Evolutionary conservation across 2,329 filamentous ascomycete genomes (phyloP).

Genomic region (Tolypocladium ovalisporum): DNA sequence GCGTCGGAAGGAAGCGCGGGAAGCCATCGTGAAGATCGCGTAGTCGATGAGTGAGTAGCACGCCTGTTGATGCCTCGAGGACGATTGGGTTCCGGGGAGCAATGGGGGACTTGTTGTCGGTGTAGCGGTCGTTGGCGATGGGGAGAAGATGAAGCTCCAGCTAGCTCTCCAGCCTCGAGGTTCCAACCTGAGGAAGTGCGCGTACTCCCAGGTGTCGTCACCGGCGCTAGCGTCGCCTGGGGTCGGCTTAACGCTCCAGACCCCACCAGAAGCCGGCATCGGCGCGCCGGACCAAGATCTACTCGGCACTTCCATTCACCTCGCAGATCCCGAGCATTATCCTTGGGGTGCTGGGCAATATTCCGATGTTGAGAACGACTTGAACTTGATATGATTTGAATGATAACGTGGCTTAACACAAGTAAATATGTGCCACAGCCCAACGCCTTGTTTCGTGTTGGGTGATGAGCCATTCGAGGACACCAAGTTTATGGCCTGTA

Average conservation of each 20-base stretch:
- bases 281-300: background rate
- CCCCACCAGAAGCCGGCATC: background rate
- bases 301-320: background rate
- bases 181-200: too few relatives aligned
- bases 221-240: background rate
- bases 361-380: too few relatives aligned
- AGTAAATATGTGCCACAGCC: too few relatives aligned
- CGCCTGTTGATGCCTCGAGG: background rate
- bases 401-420: too few relatives aligned
- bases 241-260: background rate
- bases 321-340: background rate
- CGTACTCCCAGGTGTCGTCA: too few relatives aligned
- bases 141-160: background rate
- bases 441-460: too few relatives aligned
- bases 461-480: too few relatives aligned
- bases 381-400: too few relatives aligned
- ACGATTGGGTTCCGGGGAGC: background rate
- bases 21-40: constrained; percentile 22
- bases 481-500: too few relatives aligned
- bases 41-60: background rate
- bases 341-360: too few relatives aligned
- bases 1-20: constrained; percentile 23
- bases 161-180: background rate
- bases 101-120: background rate
- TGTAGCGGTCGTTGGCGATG: too few relatives aligned